Evolutionary conservation across 345 rosid genomes (phyloP).

Genomic region (Fremontodendron californicum): DNA sequence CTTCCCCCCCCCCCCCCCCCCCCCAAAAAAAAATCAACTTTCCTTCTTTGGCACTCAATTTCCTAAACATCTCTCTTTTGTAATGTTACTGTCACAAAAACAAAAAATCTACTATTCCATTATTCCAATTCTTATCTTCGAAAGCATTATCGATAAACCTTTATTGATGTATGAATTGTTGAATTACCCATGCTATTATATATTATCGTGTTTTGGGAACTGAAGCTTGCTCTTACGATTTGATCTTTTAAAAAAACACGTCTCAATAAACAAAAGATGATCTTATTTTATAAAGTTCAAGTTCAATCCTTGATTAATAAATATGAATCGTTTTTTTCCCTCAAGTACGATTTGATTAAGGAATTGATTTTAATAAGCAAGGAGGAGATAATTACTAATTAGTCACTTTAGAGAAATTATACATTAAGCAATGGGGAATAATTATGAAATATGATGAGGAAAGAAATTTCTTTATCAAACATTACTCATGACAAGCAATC

Average conservation of each 20-base stretch:
- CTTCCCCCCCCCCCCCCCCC: conserved; percentile 23
- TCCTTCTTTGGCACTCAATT: conserved; percentile 34
- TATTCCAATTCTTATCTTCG: background rate
- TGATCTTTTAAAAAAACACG: too few species aligned
- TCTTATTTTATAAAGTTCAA: too few species aligned
- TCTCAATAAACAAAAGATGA: too few species aligned
- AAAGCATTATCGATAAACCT: background rate
- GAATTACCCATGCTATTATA: too few species aligned
- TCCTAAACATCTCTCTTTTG: background rate
- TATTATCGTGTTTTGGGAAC: too few species aligned
- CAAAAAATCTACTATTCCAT: background rate
- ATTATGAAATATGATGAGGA: background rate
- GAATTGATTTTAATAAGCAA: too few species aligned
- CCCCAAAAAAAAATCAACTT: background rate
- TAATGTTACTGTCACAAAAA: background rate
- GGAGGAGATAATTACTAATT: background rate
- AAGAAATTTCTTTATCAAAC: conserved; percentile 8
- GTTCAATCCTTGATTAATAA: too few species aligned
- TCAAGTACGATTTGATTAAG: too few species aligned
- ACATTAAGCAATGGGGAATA: background rate
- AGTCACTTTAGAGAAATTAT: background rate
- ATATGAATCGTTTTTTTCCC: too few species aligned
- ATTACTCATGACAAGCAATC: conserved; percentile 9
- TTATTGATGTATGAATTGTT: too few species aligned
- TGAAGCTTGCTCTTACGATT: too few species aligned